Conservation (phyloP, 768 basidiomycete genomes). For the Xanthoconium stramineum region DNA sequence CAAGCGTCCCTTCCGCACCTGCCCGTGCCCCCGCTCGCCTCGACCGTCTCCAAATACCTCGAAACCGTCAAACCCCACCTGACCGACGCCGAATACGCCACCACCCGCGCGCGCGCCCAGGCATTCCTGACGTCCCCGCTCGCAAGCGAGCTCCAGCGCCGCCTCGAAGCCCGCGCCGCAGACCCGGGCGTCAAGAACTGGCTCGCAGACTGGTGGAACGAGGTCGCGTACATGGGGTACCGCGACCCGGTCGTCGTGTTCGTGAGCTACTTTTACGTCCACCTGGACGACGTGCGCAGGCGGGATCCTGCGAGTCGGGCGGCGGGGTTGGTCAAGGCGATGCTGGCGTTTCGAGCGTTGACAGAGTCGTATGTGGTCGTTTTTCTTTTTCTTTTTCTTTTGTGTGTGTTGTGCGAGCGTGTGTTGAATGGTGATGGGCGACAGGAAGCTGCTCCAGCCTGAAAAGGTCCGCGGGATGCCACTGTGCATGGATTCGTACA, state of each 20-base stretch:
- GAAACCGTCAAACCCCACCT: slow-evolving; percentile 79
- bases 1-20: slow-evolving; percentile 71
- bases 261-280: slow-evolving; percentile 95
- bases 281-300: slow-evolving; percentile 59
- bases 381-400: too few relatives aligned
- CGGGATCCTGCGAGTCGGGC: slow-evolving; percentile 67
- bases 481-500: slow-evolving; percentile 90
- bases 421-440: not conserved
- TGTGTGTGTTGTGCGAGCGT: not conserved
- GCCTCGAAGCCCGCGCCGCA: slow-evolving; percentile 73
- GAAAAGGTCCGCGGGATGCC: slow-evolving; percentile 79
- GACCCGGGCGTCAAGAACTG: slow-evolving; percentile 64
- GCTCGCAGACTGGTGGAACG: slow-evolving; percentile 99
- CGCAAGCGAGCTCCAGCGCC: slow-evolving; percentile 68
- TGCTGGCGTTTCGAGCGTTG: slow-evolving; percentile 80
- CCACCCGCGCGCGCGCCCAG: slow-evolving; percentile 56
- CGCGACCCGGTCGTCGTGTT: slow-evolving; percentile 88
- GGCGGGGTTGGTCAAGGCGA: slow-evolving; percentile 79
- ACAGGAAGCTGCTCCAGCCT: slow-evolving; percentile 76
- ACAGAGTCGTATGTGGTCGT: slow-evolving; percentile 61
- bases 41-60: slow-evolving; percentile 86
- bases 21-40: slow-evolving; percentile 80
- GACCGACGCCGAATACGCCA: slow-evolving; percentile 55
- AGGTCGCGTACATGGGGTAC: slow-evolving; percentile 83
- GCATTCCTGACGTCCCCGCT: slow-evolving; percentile 69